Base-by-base conservation (phyloP, 495 filamentous ascomycete species). In the Amorphotheca resinae region DNA sequence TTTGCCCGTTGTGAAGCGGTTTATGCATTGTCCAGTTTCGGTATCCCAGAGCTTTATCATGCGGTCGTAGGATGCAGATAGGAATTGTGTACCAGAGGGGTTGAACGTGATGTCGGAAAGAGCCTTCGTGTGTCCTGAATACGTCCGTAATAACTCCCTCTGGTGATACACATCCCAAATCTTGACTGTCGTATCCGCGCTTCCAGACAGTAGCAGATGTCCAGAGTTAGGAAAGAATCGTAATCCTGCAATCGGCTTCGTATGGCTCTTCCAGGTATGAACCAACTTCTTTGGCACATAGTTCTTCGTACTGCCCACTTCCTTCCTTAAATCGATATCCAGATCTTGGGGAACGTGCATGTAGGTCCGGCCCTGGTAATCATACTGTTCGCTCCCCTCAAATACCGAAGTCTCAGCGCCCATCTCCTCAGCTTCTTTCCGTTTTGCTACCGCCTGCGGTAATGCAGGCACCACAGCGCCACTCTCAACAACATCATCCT, bases 1-100 rank as follows among this genome's bases (percentile, higher is more conserved):
- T 65, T 91, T 93, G 59, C 88, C 87, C 5, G 83, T 87, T 17
- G 79, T 84, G 68, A 93, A 96, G 38, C 84, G 81, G 44, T 77
- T 78, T 33, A 93, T 53, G 55, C 88, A 95, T 51, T 77, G 69
- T 6, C 91, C 91, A 20, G 87, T 93, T 64, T 99, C 91, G 8
- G 87, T 94, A 59, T 96, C 91, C 91, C 91, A 99, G 38, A 96
- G 71, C 64, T 95, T 94, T 62, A 96, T 94, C 61, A 84, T 78
- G 36, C 87, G 78, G 57, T 99, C 91, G 60, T 88, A 95, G 34
- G 82, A 85, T 15, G 81, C 84, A n/a, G 86, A 85, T 32, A 96
- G 68, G 72, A 99, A 95, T 43, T 78, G 78, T 5, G 70, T 83
- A n/a, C 91, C 91, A 21, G 70, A 67, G 0, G 70, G 70, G 49